Conservation (phyloP, 1,284 basidiomycete genomes). For the Apiotrichum gamsii region DNA sequence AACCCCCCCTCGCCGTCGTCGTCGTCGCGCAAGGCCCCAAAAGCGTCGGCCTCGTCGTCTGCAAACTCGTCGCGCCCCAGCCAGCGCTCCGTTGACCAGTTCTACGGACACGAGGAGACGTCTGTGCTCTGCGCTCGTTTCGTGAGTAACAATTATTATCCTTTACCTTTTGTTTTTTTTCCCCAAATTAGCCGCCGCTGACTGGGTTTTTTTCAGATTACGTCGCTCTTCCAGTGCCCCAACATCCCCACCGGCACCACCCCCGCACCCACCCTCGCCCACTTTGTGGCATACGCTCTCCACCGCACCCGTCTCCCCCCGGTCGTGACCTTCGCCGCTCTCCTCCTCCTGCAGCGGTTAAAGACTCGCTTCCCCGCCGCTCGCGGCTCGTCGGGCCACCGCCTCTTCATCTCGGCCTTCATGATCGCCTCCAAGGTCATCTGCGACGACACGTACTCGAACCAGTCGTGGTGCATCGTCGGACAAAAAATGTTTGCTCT, state of each 20-base stretch:
- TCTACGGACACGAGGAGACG: slow-evolving; percentile 69
- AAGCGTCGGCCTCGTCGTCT: slow-evolving; percentile 37
- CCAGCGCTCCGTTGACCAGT: slow-evolving; percentile 54
- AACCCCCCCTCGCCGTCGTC: slow-evolving; percentile 38
- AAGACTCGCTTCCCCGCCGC: slow-evolving; percentile 89
- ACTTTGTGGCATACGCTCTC: slow-evolving; percentile 82
- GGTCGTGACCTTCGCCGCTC: slow-evolving; percentile 76
- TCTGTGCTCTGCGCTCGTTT: slow-evolving; percentile 63
- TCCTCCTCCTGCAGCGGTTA: slow-evolving; percentile 75
- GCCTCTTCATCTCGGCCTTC: slow-evolving; percentile 84
- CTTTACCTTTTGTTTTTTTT: too few relatives aligned
- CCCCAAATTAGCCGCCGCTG: too few relatives aligned
- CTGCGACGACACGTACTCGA: slow-evolving; percentile 92
- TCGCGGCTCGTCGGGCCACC: slow-evolving; percentile 82
- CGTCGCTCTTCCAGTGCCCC: slow-evolving; percentile 47
- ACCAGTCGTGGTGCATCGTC: slow-evolving; percentile 92
- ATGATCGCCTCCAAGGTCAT: slow-evolving; percentile 70
- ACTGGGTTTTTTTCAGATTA: slow-evolving; percentile 50
- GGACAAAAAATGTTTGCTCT: slow-evolving; percentile 85
- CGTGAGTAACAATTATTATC: slow-evolving; percentile 59
- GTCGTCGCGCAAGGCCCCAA: slow-evolving; percentile 40
- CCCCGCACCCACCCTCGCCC: slow-evolving; percentile 57
- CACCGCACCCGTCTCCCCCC: slow-evolving; percentile 78
- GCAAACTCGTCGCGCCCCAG: slow-evolving; percentile 34
- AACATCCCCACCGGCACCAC: slow-evolving; percentile 42